A percentile compares a stretch with the other conserved stretches of the same genome.
Evolutionary conservation across 306 rosid species (phyloP).

Genomic region (Prunus salicina): DNA sequence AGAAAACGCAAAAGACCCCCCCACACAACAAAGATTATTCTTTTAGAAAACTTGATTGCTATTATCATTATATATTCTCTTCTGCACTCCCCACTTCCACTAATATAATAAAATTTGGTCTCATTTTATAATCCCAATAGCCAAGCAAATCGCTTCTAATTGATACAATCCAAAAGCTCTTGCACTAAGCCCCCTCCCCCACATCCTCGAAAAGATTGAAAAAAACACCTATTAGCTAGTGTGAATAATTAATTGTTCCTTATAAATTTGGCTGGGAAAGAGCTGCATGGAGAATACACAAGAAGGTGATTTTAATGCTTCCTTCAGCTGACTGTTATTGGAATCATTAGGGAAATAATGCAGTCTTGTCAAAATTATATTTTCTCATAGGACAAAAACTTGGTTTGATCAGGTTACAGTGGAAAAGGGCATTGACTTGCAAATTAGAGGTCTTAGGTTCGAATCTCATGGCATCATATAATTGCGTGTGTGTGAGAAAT

Average conservation of each 20-base stretch:
- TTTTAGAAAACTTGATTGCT: slow-evolving; percentile 41
- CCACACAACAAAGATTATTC: slow-evolving; percentile 34
- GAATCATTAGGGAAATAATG: slow-evolving; percentile 44
- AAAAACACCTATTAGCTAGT: neutral
- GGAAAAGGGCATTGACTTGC: accelerated
- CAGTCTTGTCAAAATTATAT: slow-evolving; percentile 22
- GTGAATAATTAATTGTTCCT: neutral
- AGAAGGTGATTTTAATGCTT: neutral
- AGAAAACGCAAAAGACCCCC: slow-evolving; percentile 29
- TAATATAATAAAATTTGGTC: neutral
- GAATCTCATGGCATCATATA: accelerated
- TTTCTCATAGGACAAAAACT: neutral
- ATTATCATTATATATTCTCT: slow-evolving; percentile 27
- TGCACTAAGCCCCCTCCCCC: slow-evolving; percentile 1
- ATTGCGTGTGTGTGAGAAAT: too few species aligned
- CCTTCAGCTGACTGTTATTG: slow-evolving; percentile 20
- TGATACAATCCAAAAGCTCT: slow-evolving; percentile 4
- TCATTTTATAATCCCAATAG: neutral
- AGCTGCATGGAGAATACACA: neutral
- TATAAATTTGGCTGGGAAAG: neutral
- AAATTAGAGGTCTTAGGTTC: accelerated
- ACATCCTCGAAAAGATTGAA: too few species aligned
- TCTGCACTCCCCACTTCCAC: slow-evolving; percentile 22
- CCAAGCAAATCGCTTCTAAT: slow-evolving; percentile 5
- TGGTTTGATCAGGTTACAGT: neutral